Evolutionary conservation across 2,329 filamentous ascomycete genomes (phyloP).

Genomic region (Fonsecaea multimorphosa): DNA sequence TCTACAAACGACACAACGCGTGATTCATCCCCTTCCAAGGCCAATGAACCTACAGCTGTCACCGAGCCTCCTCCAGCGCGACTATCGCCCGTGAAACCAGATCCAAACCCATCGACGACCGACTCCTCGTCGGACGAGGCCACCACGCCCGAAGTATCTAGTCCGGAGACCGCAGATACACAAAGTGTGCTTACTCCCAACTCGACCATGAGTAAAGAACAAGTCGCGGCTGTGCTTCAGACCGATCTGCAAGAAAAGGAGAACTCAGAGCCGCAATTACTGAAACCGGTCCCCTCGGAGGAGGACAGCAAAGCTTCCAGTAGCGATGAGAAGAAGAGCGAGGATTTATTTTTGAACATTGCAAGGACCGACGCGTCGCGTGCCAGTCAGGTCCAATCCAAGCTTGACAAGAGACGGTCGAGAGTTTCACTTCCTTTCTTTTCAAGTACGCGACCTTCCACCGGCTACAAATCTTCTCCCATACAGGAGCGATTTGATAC

Average conservation of each 20-base stretch:
- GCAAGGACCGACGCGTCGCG: slow-evolving; percentile 48
- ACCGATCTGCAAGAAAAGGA: slow-evolving; percentile 41
- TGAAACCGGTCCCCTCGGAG: slow-evolving; percentile 30
- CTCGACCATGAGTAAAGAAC: slow-evolving; percentile 26
- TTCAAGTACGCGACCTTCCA: slow-evolving; percentile 32
- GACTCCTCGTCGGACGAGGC: slow-evolving; percentile 25
- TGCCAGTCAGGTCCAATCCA: slow-evolving; percentile 7
- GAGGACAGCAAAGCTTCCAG: slow-evolving; percentile 44
- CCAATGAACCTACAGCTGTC: slow-evolving; percentile 22
- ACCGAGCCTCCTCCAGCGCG: slow-evolving; percentile 10
- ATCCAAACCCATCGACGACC: slow-evolving; percentile 18
- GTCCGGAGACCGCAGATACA: slow-evolving; percentile 33
- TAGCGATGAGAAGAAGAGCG: slow-evolving; percentile 50
- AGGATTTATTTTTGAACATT: slow-evolving; percentile 56
- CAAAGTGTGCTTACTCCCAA: slow-evolving; percentile 26
- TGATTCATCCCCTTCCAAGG: slow-evolving; percentile 15
- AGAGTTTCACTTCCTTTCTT: slow-evolving; percentile 40
- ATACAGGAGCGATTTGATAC: slow-evolving; percentile 32
- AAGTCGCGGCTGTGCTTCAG: slow-evolving; percentile 40
- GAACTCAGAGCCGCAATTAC: slow-evolving; percentile 37
- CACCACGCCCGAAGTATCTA: slow-evolving; percentile 25
- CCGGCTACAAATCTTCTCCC: slow-evolving; percentile 34
- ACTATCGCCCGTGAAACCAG: slow-evolving; percentile 19
- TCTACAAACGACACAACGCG: slow-evolving; percentile 16
- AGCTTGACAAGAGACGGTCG: slow-evolving; percentile 33